A percentile compares a stretch with the other conserved stretches of the same genome.
phyloP scores from a whole-genome alignment of 1,284 basidiomycete species.

The Cystobasidiaceae sp. region DNA sequence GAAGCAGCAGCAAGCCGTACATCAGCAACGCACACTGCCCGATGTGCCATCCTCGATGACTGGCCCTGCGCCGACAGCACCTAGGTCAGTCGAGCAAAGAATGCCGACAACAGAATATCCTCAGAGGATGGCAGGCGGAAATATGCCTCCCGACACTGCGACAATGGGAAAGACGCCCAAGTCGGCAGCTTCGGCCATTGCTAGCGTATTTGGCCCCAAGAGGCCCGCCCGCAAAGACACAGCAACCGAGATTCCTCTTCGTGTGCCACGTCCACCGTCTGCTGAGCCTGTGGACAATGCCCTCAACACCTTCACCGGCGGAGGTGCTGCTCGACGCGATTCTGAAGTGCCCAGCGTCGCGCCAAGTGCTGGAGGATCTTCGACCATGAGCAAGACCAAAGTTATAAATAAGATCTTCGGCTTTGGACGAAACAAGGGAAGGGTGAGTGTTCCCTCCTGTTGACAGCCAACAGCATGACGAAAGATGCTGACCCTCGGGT shows the following conservation, averaged over 20 bases:
- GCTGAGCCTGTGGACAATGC: slow-evolving; percentile 8
- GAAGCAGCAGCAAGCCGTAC: neutral
- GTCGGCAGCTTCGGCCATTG: neutral
- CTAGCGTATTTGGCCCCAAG: slow-evolving; percentile 13
- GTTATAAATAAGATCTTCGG: slow-evolving; percentile 8
- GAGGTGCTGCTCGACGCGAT: neutral
- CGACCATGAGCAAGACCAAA: neutral
- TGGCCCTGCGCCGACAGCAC: too few species aligned
- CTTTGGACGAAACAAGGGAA: slow-evolving; percentile 28
- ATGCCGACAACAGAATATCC: too few species aligned
- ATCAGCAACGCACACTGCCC: neutral
- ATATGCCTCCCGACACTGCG: neutral
- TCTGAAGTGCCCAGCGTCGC: neutral
- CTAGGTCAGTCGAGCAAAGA: too few species aligned
- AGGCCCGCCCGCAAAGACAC: slow-evolving; percentile 17
- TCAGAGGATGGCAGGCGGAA: too few species aligned
- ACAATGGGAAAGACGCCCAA: neutral
- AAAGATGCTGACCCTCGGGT: too few species aligned
- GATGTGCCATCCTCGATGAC: neutral
- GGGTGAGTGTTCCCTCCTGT: neutral
- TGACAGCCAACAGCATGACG: too few species aligned
- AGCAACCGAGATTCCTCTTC: neutral
- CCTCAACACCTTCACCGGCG: neutral
- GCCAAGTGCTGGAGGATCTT: too few species aligned
- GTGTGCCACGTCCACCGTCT: slow-evolving; percentile 21